Base-by-base conservation (phyloP, 2,329 filamentous ascomycete species). In the Colletotrichum brevisporum region DNA sequence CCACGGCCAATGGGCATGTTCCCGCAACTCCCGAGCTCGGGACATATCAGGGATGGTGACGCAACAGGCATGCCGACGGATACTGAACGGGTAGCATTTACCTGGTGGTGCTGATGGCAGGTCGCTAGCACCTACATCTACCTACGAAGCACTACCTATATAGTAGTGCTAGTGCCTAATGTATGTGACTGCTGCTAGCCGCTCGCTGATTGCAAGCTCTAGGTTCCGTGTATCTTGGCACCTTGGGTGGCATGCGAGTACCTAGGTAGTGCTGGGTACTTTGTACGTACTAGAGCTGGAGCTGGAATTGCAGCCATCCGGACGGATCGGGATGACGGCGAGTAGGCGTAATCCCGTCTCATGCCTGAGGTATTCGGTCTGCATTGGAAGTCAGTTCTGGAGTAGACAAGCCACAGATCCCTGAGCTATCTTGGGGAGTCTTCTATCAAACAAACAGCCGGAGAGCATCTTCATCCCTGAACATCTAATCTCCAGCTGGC, bases 11-110 rank as follows among this genome's bases (percentile, higher is more conserved):
- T 67, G 47, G 41, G 41, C 54, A 70, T 70, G 70, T 71, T 54
- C 67, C 51, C 27, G 45, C 55, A 54, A 71, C 70, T 50, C 63
- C 61, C 48, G 21, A 18, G 41, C 39, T 21, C 39, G 43, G 66
- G 62, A 66, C 47, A 64, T 52, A 51, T 52, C 66, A 66, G 62
- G 66, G 66, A 69, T 69, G 66, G 56, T 69, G 66, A 69, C 62
- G 66, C 66, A 59, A 53, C 48, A 66, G 13, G 62, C 55, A 60
- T 69, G 62, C 55, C 62, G 62, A 51, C 55, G 21, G 54, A 36
- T 21, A 26, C 52, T 63, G 60, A 27, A 55, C 31, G 50, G 43
- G 16, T 55, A 59, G 48, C 50, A 21, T 27, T 55, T 61, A 26
- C 50, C 60, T 47, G 21, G 27, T 47, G 21, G 41, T 43, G 54